Conservation (phyloP, 495 filamentous ascomycete species). For the Massariosphaeria phaeospora region DNA sequence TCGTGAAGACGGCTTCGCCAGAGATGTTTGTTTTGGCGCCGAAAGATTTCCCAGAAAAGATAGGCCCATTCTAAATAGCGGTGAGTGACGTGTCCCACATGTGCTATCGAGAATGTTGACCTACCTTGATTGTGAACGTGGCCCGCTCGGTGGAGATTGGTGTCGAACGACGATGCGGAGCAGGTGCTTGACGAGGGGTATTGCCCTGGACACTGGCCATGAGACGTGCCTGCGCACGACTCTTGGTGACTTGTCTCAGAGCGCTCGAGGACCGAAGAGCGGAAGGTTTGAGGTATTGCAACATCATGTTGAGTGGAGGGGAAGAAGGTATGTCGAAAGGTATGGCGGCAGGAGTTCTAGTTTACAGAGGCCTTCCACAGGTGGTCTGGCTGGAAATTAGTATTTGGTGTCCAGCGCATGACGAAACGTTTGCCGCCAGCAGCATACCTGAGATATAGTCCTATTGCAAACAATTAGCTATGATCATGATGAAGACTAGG, state of each 20-base stretch:
- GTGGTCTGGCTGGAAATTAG: conserved; percentile 60
- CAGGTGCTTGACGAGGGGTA: conserved; percentile 53
- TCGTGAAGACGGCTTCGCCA: conserved; percentile 93
- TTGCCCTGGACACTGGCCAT: conserved; percentile 68
- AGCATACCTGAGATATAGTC: conserved; percentile 38
- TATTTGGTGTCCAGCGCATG: conserved; percentile 30
- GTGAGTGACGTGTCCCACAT: conserved; percentile 19
- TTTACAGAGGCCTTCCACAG: conserved; percentile 92
- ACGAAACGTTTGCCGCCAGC: neutral
- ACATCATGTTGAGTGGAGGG: conserved; percentile 57
- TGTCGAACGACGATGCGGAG: conserved; percentile 46
- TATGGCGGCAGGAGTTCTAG: conserved; percentile 47
- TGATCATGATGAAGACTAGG: conserved; percentile 3
- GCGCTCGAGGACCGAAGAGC: conserved; percentile 49
- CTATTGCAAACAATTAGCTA: conserved; percentile 32
- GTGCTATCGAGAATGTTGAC: conserved; percentile 24
- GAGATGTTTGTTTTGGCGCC: conserved; percentile 87
- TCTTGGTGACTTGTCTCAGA: conserved; percentile 52
- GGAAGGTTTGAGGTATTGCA: conserved; percentile 58
- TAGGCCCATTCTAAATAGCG: conserved; percentile 64
- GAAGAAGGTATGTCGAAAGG: conserved; percentile 28
- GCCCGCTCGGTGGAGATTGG: conserved; percentile 66
- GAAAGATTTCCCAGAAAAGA: conserved; percentile 90
- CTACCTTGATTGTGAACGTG: conserved; percentile 87
- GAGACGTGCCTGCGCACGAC: conserved; percentile 51